Conservation (phyloP, 2,329 filamentous ascomycete species). For the Ophiostoma australiae region DNA sequence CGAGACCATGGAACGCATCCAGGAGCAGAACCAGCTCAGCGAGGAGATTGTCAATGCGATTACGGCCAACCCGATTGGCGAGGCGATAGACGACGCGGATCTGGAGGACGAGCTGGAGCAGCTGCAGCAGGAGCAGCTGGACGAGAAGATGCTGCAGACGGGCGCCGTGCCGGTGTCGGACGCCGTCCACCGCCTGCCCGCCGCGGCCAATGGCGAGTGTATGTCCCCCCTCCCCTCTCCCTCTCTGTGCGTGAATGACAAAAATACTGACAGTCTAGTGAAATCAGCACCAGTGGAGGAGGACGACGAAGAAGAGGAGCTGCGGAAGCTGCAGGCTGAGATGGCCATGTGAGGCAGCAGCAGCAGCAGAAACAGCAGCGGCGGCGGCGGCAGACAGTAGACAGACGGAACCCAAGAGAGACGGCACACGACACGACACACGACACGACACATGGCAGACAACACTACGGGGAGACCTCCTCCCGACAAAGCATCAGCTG, state of each 20-base stretch:
- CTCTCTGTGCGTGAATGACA: too few species aligned
- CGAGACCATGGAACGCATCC: slow-evolving; percentile 85
- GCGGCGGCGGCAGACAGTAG: not conserved
- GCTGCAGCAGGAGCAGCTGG: slow-evolving; percentile 86
- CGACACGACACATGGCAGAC: not conserved
- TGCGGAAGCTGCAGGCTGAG: slow-evolving; percentile 88
- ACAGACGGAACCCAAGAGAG: not conserved
- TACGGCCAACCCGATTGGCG: slow-evolving; percentile 62
- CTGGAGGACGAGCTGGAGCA: slow-evolving; percentile 79
- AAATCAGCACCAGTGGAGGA: slow-evolving; percentile 54
- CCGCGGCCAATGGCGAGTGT: slow-evolving; percentile 70
- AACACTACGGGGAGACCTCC: not conserved
- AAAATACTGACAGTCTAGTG: slow-evolving; percentile 37
- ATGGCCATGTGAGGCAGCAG: slow-evolving; percentile 76
- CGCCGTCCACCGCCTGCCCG: slow-evolving; percentile 70
- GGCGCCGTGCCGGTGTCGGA: slow-evolving; percentile 78
- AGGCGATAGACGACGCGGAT: slow-evolving; percentile 76
- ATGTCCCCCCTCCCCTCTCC: slow-evolving; percentile 39
- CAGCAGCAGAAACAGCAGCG: not conserved
- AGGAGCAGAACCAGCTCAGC: slow-evolving; percentile 87
- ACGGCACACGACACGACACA: not conserved
- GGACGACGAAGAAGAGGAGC: slow-evolving; percentile 93
- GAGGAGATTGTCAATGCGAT: slow-evolving; percentile 89
- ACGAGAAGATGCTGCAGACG: slow-evolving; percentile 88
- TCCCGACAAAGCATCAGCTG: not conserved